Conservation (phyloP, 305 asterid species). For the Fraxinus floribunda region DNA sequence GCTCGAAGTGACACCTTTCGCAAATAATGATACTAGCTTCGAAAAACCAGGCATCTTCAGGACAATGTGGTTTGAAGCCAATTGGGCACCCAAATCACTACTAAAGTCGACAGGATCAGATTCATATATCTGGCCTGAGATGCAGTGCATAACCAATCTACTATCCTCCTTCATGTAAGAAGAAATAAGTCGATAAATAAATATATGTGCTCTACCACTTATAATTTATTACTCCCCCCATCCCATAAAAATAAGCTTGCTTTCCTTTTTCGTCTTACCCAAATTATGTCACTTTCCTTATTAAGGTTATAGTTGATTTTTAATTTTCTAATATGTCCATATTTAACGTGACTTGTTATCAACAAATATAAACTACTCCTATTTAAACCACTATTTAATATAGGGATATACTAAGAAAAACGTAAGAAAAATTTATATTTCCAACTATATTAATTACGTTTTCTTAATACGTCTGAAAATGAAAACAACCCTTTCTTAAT, state of each 20-base stretch:
- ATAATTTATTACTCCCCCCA: neutral
- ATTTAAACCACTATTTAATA: neutral
- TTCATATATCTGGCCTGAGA: slow-evolving; percentile 85
- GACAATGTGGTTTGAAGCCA: slow-evolving; percentile 58
- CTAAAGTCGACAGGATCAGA: slow-evolving; percentile 84
- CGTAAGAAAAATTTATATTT: neutral
- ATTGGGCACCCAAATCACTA: slow-evolving; percentile 68
- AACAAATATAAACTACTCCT: neutral
- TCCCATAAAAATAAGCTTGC: no score
- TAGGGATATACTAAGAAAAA: neutral
- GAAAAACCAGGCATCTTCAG: slow-evolving; percentile 74
- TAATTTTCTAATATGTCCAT: neutral
- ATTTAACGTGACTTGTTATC: neutral
- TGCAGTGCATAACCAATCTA: slow-evolving; percentile 66
- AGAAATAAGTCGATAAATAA: slow-evolving; percentile 22
- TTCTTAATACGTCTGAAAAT: neutral
- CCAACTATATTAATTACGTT: neutral
- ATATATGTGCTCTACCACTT: slow-evolving; percentile 3
- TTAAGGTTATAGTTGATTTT: no score
- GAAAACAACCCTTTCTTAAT: neutral
- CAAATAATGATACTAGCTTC: slow-evolving; percentile 61
- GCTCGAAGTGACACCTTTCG: slow-evolving; percentile 70
- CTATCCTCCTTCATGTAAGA: slow-evolving; percentile 65
- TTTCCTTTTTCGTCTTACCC: neutral
- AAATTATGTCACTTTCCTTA: neutral